Evolutionary conservation across 192 early-diverging fungal genomes (phyloP).

Genomic region (Coemansia sp.): DNA sequence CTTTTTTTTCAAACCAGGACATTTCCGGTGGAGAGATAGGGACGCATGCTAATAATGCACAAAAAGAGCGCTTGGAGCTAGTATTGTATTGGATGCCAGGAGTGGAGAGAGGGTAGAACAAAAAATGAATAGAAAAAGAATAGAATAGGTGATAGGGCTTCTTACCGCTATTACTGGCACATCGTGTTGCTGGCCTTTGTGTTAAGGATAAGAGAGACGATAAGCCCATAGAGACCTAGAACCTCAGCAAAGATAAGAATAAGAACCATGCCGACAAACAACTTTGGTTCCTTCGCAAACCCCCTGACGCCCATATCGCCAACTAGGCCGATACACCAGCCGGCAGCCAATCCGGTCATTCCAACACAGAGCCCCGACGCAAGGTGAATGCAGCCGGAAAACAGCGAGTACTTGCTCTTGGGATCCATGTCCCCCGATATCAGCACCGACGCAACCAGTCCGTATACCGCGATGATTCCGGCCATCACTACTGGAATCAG

Average conservation of each 20-base stretch:
- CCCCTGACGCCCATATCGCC: conserved; percentile 95
- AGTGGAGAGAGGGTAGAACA: no score
- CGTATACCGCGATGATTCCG: conserved; percentile 98
- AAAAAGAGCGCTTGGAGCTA: no score
- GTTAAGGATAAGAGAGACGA: conserved; percentile 97
- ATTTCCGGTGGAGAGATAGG: conserved; percentile 1
- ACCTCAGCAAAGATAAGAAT: conserved; percentile 99
- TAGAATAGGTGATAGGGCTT: no score
- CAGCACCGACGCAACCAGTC: conserved; percentile 93
- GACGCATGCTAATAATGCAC: not conserved
- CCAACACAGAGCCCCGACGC: conserved; percentile 93
- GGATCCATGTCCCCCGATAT: conserved; percentile 67
- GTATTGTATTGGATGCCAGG: no score
- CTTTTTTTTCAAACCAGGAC: no score
- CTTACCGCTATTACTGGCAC: conserved; percentile 21
- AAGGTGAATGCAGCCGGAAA: conserved; percentile 83
- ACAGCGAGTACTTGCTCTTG: conserved; percentile 49
- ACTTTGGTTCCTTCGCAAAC: conserved; percentile 83
- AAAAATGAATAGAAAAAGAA: no score
- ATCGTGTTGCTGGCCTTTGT: conserved; percentile 72
- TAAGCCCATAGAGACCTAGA: conserved; percentile 93
- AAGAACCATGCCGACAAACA: conserved; percentile 92
- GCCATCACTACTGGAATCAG: conserved; percentile 98
- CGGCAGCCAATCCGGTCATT: conserved; percentile 88
- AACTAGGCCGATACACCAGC: conserved; percentile 94